phyloP scores from a whole-genome alignment of 768 basidiomycete genomes.

The Suillus plorans region DNA sequence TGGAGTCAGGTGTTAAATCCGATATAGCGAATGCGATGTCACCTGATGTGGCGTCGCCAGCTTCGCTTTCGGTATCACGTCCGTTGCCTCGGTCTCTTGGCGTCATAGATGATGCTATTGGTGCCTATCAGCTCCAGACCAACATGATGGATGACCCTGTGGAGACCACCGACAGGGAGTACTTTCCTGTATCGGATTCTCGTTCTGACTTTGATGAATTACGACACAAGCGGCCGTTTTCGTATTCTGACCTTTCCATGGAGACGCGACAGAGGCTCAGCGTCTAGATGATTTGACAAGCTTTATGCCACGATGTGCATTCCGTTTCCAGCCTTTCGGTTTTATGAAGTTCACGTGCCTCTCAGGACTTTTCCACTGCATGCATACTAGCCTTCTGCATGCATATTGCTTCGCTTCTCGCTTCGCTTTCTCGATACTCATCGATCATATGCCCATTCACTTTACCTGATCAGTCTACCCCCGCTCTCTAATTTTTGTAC shows the following conservation, averaged over 20 bases:
- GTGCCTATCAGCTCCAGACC: slow-evolving; percentile 23
- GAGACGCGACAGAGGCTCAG: slow-evolving; percentile 1
- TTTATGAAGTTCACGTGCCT: slow-evolving; percentile 2
- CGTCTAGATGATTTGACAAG: neutral
- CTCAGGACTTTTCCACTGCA: slow-evolving; percentile 22
- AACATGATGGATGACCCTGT: neutral
- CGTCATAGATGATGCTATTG: slow-evolving; percentile 21
- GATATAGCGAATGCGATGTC: slow-evolving; percentile 33
- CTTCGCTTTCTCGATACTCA: slow-evolving; percentile 9
- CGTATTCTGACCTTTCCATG: slow-evolving; percentile 13
- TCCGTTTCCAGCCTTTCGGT: neutral
- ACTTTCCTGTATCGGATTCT: slow-evolving; percentile 36
- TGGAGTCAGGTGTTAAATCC: slow-evolving; percentile 32
- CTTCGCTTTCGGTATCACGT: slow-evolving; percentile 27
- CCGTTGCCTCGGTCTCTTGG: slow-evolving; percentile 24
- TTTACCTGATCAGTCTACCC: slow-evolving; percentile 33
- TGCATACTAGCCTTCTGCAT: slow-evolving; percentile 22
- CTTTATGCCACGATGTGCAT: neutral
- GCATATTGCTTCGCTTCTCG: slow-evolving; percentile 10
- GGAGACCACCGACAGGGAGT: slow-evolving; percentile 18
- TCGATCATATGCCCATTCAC: slow-evolving; percentile 21
- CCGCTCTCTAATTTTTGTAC: slow-evolving; percentile 16
- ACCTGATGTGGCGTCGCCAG: slow-evolving; percentile 32
- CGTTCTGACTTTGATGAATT: slow-evolving; percentile 32
- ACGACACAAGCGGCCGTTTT: slow-evolving; percentile 23